Conservation (phyloP, 371 early-diverging fungal genomes). For the Lichtheimia hyalospora region DNA sequence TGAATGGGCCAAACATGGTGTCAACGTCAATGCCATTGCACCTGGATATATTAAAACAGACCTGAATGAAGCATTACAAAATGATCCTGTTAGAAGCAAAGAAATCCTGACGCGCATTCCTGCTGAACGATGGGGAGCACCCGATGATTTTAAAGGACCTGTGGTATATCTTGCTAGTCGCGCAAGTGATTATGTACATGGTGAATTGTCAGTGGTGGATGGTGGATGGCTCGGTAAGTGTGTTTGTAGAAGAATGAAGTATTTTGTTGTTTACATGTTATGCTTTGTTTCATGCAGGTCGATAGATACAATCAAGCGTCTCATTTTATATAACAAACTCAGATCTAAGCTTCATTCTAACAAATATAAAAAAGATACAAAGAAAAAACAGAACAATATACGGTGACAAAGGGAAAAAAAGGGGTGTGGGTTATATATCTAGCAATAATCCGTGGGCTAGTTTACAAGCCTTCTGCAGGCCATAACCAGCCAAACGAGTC, state of each 20-base stretch:
- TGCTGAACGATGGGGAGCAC: constrained; percentile 43
- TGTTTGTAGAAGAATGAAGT: too few relatives aligned
- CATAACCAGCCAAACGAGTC: constrained; percentile 75
- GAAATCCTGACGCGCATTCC: constrained; percentile 40
- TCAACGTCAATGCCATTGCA: constrained; percentile 58
- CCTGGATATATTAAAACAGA: constrained; percentile 61
- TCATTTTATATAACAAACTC: too few relatives aligned
- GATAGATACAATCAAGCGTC: too few relatives aligned
- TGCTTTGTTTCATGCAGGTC: too few relatives aligned
- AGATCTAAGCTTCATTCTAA: too few relatives aligned
- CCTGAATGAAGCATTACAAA: constrained; percentile 41
- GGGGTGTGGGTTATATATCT: too few relatives aligned
- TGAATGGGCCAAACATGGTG: constrained; percentile 51
- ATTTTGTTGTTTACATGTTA: too few relatives aligned
- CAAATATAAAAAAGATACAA: too few relatives aligned
- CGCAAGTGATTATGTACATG: constrained; percentile 47
- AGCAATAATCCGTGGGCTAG: too few relatives aligned
- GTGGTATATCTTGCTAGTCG: constrained; percentile 41
- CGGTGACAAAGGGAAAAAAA: too few relatives aligned
- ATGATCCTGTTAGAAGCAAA: constrained; percentile 17
- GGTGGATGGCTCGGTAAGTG: constrained; percentile 48
- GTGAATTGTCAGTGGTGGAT: constrained; percentile 49
- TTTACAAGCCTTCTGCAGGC: constrained; percentile 64
- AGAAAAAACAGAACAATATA: too few relatives aligned
- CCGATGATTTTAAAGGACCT: constrained; percentile 52